phyloP scores from a whole-genome alignment of 2,329 filamentous ascomycete genomes.

The Penicillium aurantiogriseum region DNA sequence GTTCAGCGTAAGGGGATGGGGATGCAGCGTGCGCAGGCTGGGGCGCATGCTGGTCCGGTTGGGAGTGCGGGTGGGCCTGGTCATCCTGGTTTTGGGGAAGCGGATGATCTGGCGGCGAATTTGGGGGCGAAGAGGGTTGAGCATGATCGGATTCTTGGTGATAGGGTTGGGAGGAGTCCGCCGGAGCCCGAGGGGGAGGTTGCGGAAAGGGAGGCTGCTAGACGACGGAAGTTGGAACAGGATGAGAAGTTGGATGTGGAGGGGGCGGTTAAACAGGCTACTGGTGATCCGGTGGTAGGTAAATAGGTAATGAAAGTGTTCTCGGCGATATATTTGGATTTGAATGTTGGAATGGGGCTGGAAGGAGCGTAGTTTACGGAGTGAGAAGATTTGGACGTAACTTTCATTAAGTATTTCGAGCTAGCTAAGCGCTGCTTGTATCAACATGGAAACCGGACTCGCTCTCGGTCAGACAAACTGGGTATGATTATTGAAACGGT shows the following conservation, averaged over 20 bases:
- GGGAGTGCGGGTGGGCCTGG: constrained; percentile 31
- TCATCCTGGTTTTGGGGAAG: constrained; percentile 33
- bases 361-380: neutral
- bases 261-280: constrained; percentile 27
- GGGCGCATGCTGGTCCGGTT: constrained; percentile 37
- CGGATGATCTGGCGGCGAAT: constrained; percentile 31
- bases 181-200: constrained; percentile 16
- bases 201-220: constrained; percentile 21
- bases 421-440: constrained; percentile 4
- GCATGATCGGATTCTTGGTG: constrained; percentile 34
- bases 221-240: constrained; percentile 28
- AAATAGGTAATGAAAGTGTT: neutral
- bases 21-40: constrained; percentile 28
- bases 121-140: constrained; percentile 36
- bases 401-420: constrained; percentile 5
- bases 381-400: neutral
- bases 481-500: constrained; percentile 4
- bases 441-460: neutral
- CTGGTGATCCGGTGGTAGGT: constrained; percentile 30
- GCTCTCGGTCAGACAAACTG: constrained; percentile 1
- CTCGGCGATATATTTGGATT: neutral
- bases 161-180: constrained; percentile 26
- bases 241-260: constrained; percentile 32
- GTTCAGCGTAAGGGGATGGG: constrained; percentile 29
- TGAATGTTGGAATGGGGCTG: neutral